Evolutionary conservation across 805 yeast species (phyloP).

Genomic region (Lipomyces mesembrius): DNA sequence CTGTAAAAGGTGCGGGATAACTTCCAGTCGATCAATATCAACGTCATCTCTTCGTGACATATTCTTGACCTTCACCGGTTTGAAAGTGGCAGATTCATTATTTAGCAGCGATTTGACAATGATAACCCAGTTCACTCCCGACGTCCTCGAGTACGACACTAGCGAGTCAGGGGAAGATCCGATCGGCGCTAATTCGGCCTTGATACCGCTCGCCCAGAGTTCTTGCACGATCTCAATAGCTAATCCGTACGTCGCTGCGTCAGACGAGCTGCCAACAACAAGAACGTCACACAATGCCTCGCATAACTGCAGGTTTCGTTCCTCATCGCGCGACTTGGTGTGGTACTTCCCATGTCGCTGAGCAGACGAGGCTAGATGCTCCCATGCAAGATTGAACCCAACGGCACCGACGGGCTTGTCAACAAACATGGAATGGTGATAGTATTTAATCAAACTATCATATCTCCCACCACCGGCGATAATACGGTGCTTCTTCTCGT

Average conservation of each 20-base stretch:
- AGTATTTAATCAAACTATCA: slow-evolving; percentile 68
- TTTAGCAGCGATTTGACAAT: slow-evolving; percentile 63
- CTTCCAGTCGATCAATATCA: slow-evolving; percentile 75
- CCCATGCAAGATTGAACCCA: slow-evolving; percentile 85
- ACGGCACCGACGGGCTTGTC: slow-evolving; percentile 62
- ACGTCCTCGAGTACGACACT: slow-evolving; percentile 62
- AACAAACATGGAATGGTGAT: slow-evolving; percentile 59
- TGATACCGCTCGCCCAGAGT: slow-evolving; percentile 78
- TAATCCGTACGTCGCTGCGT: slow-evolving; percentile 57
- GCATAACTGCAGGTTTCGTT: slow-evolving; percentile 38
- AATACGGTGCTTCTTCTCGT: slow-evolving; percentile 56
- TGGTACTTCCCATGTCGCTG: slow-evolving; percentile 2
- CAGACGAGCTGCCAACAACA: slow-evolving; percentile 70
- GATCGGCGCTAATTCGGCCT: slow-evolving; percentile 63
- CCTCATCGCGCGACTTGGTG: slow-evolving; percentile 34
- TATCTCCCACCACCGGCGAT: slow-evolving; percentile 95
- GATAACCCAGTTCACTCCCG: slow-evolving; percentile 78
- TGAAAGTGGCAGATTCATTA: slow-evolving; percentile 58
- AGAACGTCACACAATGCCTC: slow-evolving; percentile 43
- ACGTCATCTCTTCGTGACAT: slow-evolving; percentile 62
- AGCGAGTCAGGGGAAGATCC: slow-evolving; percentile 62
- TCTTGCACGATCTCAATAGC: slow-evolving; percentile 66
- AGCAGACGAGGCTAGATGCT: slow-evolving; percentile 55
- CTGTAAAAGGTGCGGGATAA: slow-evolving; percentile 53
- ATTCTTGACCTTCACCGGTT: slow-evolving; percentile 76